phyloP scores from a whole-genome alignment of 2,329 filamentous ascomycete genomes.

The Aspergillus unguis region DNA sequence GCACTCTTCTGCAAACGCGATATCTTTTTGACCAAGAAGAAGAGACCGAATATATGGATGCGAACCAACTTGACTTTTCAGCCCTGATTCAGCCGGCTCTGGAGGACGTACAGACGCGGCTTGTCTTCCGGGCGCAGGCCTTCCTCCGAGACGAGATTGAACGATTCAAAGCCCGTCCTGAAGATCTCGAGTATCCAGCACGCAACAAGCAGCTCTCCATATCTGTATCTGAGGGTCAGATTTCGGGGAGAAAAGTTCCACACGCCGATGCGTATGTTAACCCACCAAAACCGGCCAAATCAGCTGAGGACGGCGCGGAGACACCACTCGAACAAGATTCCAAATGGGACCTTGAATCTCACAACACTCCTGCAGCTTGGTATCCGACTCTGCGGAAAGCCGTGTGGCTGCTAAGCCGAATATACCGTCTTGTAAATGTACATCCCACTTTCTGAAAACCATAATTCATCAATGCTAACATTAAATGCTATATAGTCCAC shows the following conservation, averaged over 20 bases:
- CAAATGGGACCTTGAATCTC: constrained; percentile 54
- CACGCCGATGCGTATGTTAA: constrained; percentile 38
- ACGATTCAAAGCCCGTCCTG: constrained; percentile 61
- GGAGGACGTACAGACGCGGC: constrained; percentile 64
- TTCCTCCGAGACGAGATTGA: constrained; percentile 66
- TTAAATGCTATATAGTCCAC: constrained; percentile 48
- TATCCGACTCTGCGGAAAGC: constrained; percentile 66
- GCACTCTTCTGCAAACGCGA: constrained; percentile 62
- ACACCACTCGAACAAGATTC: constrained; percentile 41
- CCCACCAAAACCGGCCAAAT: constrained; percentile 48
- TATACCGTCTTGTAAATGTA: constrained; percentile 67
- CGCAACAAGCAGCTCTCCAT: constrained; percentile 46
- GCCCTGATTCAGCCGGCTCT: constrained; percentile 60
- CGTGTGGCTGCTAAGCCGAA: constrained; percentile 65
- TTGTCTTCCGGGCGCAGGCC: constrained; percentile 63
- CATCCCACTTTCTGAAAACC: background rate
- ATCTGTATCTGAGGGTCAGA: constrained; percentile 43
- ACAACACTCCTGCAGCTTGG: constrained; percentile 58
- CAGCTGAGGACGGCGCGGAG: constrained; percentile 51
- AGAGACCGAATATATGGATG: constrained; percentile 48
- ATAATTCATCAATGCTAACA: constrained; percentile 8
- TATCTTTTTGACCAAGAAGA: constrained; percentile 61
- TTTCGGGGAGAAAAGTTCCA: constrained; percentile 54
- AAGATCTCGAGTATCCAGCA: constrained; percentile 63
- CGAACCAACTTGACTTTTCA: constrained; percentile 60